Conservation (phyloP, 1,284 basidiomycete species). For the Tylopilus microsporus region DNA sequence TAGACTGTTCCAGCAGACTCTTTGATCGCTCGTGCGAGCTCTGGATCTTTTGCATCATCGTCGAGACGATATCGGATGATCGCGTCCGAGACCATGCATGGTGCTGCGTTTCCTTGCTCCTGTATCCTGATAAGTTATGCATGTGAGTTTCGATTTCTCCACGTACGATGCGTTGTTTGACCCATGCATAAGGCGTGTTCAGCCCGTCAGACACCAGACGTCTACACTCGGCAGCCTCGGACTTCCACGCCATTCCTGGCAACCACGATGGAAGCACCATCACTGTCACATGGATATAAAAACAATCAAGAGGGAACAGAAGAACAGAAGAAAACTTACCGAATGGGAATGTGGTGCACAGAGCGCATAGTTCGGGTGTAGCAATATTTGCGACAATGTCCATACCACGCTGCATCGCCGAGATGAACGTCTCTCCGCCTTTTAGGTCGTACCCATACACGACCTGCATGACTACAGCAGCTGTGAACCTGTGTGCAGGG, state of each 20-base stretch:
- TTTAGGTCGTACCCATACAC: slow-evolving; percentile 18
- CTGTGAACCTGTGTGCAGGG: slow-evolving; percentile 14
- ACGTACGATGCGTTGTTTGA: slow-evolving; percentile 14
- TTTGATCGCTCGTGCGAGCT: slow-evolving; percentile 12
- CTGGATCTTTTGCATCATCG: slow-evolving; percentile 6
- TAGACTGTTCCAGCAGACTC: slow-evolving; percentile 16
- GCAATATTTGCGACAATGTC: not conserved
- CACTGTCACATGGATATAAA: slow-evolving; percentile 3
- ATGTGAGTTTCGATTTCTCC: not conserved
- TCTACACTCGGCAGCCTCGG: slow-evolving; percentile 10
- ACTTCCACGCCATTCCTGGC: slow-evolving; percentile 17
- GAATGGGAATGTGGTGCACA: slow-evolving; percentile 13
- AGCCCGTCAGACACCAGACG: slow-evolving; percentile 6
- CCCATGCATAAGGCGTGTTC: slow-evolving; percentile 16
- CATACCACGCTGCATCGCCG: slow-evolving; percentile 10
- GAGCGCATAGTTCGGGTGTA: slow-evolving; percentile 1
- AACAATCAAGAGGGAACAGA: not conserved
- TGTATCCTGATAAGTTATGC: slow-evolving; percentile 1
- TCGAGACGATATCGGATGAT: slow-evolving; percentile 11
- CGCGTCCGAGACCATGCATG: slow-evolving; percentile 20
- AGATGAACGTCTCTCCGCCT: slow-evolving; percentile 3
- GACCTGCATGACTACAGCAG: slow-evolving; percentile 10
- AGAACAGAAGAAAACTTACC: slow-evolving; percentile 6
- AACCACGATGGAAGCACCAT: slow-evolving; percentile 10
- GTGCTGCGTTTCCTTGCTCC: slow-evolving; percentile 13